These are phyloP conservation scores for Pilatotrama ljubarskyi DNA, from an alignment of 768 basidiomycete species.

Conservation along the genomic window DNA sequence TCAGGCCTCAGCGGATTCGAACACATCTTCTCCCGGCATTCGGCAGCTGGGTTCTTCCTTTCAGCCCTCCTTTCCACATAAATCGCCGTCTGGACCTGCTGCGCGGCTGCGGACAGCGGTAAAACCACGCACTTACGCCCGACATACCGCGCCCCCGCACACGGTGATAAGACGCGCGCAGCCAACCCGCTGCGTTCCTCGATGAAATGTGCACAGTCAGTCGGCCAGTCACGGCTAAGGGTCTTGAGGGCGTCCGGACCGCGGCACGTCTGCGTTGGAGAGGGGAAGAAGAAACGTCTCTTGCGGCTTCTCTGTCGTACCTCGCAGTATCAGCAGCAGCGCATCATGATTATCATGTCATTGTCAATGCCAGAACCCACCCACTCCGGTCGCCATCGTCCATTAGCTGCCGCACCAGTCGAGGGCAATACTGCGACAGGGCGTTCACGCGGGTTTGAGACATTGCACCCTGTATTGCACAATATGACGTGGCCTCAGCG, in stretches of 20 bases:
- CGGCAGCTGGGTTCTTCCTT: neutral
- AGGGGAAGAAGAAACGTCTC: neutral
- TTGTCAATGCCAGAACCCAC: neutral
- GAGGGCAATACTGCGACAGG: slow-evolving; percentile 3
- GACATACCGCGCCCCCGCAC: neutral
- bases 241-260: neutral
- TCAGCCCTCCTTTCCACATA: neutral
- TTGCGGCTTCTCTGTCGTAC: neutral
- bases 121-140: neutral
- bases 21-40: neutral
- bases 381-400: neutral
- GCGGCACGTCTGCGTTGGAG: neutral
- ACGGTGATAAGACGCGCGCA: neutral
- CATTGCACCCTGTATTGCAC: neutral
- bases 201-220: neutral
- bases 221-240: neutral
- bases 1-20: neutral
- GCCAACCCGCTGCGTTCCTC: neutral
- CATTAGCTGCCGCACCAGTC: neutral
- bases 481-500: neutral
- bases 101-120: neutral
- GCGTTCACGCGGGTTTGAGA: neutral
- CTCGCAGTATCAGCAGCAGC: slow-evolving; percentile 14
- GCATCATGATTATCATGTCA: slow-evolving; percentile 17
- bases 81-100: neutral